phyloP scores from a whole-genome alignment of 1,284 basidiomycete genomes.

The Ganoderma sinense region DNA sequence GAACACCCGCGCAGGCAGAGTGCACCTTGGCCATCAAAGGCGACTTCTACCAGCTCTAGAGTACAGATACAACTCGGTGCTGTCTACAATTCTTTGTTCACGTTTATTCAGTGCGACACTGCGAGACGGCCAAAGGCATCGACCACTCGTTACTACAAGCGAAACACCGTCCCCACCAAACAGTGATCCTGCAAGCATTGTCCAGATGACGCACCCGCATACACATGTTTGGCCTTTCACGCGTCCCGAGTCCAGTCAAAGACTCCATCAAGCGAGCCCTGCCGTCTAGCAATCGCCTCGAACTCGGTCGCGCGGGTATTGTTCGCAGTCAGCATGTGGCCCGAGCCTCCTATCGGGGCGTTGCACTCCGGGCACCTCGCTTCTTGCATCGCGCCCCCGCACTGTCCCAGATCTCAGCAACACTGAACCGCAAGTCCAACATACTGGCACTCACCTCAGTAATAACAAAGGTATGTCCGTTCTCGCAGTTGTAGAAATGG shows the following conservation, averaged over 20 bases:
- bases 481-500: constrained; percentile 46
- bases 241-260: constrained; percentile 13
- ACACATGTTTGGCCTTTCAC: not conserved
- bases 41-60: not conserved
- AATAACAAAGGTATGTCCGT: constrained; percentile 40
- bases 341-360: constrained; percentile 55
- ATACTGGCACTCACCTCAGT: constrained; percentile 31
- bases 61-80: not conserved
- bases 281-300: constrained; percentile 38
- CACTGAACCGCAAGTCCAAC: not conserved
- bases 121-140: not conserved
- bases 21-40: not conserved
- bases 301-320: constrained; percentile 57
- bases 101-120: not conserved
- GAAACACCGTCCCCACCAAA: not conserved
- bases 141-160: not conserved
- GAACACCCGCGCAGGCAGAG: no score
- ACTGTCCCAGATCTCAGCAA: constrained; percentile 43
- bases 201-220: not conserved
- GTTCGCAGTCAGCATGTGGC: constrained; percentile 46
- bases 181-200: no score
- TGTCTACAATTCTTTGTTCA: not conserved
- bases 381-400: constrained; percentile 59
- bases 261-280: constrained; percentile 9
- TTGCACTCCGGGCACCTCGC: constrained; percentile 62